Conservation (phyloP, 768 basidiomycete species). For the Coprinellus micaceus region DNA sequence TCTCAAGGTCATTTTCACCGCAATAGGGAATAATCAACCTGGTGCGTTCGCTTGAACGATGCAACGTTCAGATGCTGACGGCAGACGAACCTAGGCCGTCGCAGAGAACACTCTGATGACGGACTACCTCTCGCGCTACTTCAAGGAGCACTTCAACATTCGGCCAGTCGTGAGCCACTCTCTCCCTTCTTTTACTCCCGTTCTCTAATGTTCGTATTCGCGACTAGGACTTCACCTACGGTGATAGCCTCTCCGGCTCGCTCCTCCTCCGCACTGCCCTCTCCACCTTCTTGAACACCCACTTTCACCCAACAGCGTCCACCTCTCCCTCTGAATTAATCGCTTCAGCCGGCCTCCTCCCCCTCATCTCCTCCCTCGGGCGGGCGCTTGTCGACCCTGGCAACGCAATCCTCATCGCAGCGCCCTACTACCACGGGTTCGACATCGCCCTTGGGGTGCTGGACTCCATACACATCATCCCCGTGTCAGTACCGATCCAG, state of each 20-base stretch:
- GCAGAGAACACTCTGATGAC: slow-evolving; percentile 19
- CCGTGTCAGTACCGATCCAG: slow-evolving; percentile 3
- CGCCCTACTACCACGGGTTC: slow-evolving; percentile 20
- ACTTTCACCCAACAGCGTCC: slow-evolving; percentile 12
- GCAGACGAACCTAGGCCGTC: slow-evolving; percentile 7
- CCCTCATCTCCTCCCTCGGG: slow-evolving; percentile 11
- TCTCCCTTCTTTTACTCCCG: too few species aligned
- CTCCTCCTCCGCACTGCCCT: slow-evolving; percentile 12
- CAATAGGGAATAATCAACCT: slow-evolving; percentile 6
- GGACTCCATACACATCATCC: slow-evolving; percentile 7
- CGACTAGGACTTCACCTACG: slow-evolving; percentile 20
- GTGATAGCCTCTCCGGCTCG: slow-evolving; percentile 11
- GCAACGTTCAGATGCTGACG: background rate
- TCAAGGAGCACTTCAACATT: slow-evolving; percentile 11
- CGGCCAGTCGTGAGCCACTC: slow-evolving; percentile 8
- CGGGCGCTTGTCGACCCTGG: slow-evolving; percentile 14
- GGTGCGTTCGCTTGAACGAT: background rate
- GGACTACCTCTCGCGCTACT: slow-evolving; percentile 14
- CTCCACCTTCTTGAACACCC: slow-evolving; percentile 11
- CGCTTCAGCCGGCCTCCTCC: slow-evolving; percentile 13
- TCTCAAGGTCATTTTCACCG: background rate
- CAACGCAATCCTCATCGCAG: slow-evolving; percentile 14
- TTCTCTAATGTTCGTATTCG: background rate
- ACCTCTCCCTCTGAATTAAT: slow-evolving; percentile 13
- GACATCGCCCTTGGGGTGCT: slow-evolving; percentile 9